These are phyloP conservation scores for Ramaria rubella DNA, from an alignment of 768 basidiomycete species.

Conservation along the genomic window DNA sequence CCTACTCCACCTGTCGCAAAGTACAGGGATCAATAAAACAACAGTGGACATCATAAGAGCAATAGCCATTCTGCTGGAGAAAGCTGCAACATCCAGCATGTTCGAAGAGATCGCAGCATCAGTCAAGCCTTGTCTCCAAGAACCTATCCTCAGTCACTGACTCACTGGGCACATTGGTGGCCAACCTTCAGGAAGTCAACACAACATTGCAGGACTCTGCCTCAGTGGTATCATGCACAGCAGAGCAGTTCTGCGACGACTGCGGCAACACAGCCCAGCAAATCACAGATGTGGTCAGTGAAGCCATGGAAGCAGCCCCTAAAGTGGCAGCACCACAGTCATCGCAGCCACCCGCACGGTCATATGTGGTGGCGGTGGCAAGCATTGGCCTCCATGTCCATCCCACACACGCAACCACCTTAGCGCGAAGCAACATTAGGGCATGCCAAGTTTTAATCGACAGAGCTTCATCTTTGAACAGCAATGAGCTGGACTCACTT, in stretches of 20 bases:
- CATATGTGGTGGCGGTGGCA: neutral
- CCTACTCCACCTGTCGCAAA: too few species aligned
- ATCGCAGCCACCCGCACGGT: neutral
- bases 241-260: neutral
- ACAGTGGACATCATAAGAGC: too few species aligned
- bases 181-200: too few species aligned
- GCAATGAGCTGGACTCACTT: neutral
- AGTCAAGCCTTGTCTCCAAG: too few species aligned
- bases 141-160: too few species aligned
- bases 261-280: neutral
- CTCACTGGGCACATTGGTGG: too few species aligned
- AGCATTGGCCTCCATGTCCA: neutral
- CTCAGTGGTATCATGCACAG: too few species aligned
- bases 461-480: neutral
- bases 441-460: neutral
- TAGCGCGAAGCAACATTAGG: neutral
- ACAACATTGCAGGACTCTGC: too few species aligned
- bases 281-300: neutral
- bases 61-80: too few species aligned
- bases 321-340: neutral
- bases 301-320: neutral
- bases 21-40: too few species aligned
- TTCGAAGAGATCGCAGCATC: too few species aligned
- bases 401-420: neutral
- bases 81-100: too few species aligned